Conservation (phyloP, 2,329 filamentous ascomycete species). For the Aspergillus proliferans region DNA sequence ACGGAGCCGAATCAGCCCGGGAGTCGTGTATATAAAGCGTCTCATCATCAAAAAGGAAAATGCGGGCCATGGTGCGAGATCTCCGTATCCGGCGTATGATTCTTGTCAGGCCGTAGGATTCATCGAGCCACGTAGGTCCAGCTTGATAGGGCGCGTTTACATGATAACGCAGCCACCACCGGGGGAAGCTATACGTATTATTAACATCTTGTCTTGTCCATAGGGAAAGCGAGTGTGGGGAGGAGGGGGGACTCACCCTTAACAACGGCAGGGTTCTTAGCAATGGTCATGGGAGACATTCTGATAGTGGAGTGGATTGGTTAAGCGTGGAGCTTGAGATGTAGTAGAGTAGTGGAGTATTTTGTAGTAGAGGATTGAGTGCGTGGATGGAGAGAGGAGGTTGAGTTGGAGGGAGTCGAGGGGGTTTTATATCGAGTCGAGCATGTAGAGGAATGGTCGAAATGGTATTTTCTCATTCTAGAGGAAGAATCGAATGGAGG, state of each 20-base stretch:
- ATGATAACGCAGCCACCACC: slow-evolving; percentile 27
- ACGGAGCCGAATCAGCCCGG: too few species aligned
- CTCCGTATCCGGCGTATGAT: too few species aligned
- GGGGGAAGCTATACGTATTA: slow-evolving; percentile 13
- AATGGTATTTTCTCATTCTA: background rate
- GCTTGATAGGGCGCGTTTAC: slow-evolving; percentile 10
- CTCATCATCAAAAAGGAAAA: too few species aligned
- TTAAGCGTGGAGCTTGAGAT: slow-evolving; percentile 1
- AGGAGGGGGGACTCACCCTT: slow-evolving; percentile 15
- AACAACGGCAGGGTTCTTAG: slow-evolving; percentile 14
- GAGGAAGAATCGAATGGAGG: background rate
- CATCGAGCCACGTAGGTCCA: background rate
- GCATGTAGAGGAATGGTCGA: background rate
- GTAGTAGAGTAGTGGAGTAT: slow-evolving; percentile 2
- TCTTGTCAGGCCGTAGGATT: background rate
- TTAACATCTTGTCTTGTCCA: slow-evolving; percentile 3
- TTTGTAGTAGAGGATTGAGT: background rate
- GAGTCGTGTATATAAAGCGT: too few species aligned
- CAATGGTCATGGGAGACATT: slow-evolving; percentile 21
- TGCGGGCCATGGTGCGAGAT: too few species aligned
- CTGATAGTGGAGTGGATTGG: slow-evolving; percentile 11
- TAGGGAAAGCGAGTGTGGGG: background rate
- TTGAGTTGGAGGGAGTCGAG: slow-evolving; percentile 1
- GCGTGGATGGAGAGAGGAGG: background rate
- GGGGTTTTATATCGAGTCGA: background rate